These are phyloP conservation scores for Mycocentrospora acerina DNA, from an alignment of 2,329 filamentous ascomycete genomes.

Conservation along the genomic window DNA sequence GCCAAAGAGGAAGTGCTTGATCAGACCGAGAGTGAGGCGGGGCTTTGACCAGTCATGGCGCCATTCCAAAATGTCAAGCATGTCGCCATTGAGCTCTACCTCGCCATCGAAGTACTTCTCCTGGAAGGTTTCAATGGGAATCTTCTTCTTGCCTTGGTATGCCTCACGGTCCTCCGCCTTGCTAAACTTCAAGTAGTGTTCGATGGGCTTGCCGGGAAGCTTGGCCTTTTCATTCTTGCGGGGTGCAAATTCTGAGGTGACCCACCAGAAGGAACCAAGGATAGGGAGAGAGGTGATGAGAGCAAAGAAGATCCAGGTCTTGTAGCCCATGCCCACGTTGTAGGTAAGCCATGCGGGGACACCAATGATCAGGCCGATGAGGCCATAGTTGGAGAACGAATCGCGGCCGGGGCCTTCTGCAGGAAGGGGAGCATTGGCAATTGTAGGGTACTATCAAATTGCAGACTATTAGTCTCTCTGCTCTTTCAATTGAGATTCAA, in stretches of 20 bases:
- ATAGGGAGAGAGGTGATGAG: conserved; percentile 78
- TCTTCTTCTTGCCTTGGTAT: conserved; percentile 77
- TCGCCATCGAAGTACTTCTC: conserved; percentile 97
- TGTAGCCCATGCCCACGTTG: conserved; percentile 79
- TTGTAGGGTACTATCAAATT: conserved; percentile 71
- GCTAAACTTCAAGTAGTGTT: conserved; percentile 87
- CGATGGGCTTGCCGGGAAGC: conserved; percentile 81
- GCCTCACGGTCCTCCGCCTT: conserved; percentile 59
- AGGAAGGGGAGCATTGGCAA: conserved; percentile 92
- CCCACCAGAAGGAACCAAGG: conserved; percentile 77
- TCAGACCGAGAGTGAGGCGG: conserved; percentile 80
- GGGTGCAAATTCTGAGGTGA: conserved; percentile 77
- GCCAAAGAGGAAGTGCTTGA: conserved; percentile 83
- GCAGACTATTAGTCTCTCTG: conserved; percentile 26
- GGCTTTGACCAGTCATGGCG: conserved; percentile 97
- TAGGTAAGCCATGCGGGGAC: conserved; percentile 81
- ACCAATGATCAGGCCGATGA: conserved; percentile 68
- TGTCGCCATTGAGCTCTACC: conserved; percentile 93
- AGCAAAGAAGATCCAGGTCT: conserved; percentile 85
- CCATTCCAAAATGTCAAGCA: conserved; percentile 86
- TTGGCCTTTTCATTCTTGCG: conserved; percentile 91
- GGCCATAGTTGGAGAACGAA: conserved; percentile 79
- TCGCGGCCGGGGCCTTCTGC: conserved; percentile 84
- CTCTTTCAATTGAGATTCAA: conserved; percentile 24
- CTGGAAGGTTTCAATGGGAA: conserved; percentile 90